Evolutionary conservation across 139 green algal species (phyloP).

Genomic region (Tetraselmis chui): DNA sequence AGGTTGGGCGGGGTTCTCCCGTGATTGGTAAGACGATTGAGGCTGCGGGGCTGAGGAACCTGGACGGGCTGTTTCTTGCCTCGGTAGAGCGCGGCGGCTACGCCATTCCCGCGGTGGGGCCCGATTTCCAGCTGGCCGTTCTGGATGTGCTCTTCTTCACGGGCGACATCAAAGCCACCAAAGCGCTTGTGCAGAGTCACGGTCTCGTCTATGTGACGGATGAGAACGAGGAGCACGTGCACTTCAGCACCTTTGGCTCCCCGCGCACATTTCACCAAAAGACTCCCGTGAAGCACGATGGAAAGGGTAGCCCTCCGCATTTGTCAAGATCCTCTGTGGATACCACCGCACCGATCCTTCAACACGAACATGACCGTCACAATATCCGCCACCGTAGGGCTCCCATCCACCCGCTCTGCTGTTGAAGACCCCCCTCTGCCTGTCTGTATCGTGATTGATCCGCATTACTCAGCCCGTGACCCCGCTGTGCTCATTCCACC

Average conservation of each 20-base stretch:
- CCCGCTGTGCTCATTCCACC: too few relatives aligned
- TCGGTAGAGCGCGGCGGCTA: slow-evolving; percentile 14
- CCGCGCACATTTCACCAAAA: background rate
- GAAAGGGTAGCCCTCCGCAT: too few relatives aligned
- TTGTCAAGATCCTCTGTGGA: too few relatives aligned
- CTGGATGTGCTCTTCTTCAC: slow-evolving; percentile 32
- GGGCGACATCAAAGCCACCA: slow-evolving; percentile 23
- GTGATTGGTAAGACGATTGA: slow-evolving; percentile 26
- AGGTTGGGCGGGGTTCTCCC: slow-evolving; percentile 13
- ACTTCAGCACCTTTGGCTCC: background rate
- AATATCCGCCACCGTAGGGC: too few relatives aligned
- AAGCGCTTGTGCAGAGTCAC: background rate
- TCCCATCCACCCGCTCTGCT: too few relatives aligned
- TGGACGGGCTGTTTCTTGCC: slow-evolving; percentile 24
- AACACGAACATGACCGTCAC: too few relatives aligned
- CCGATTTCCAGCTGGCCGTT: slow-evolving; percentile 26
- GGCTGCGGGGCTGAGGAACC: slow-evolving; percentile 22
- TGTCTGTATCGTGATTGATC: too few relatives aligned
- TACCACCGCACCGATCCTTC: too few relatives aligned
- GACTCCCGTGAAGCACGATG: too few relatives aligned
- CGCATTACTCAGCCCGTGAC: too few relatives aligned
- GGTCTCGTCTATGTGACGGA: background rate
- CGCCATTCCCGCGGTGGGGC: slow-evolving; percentile 28
- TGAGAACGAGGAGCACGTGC: background rate
- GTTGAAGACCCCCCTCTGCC: too few relatives aligned